Conservation (phyloP, 768 basidiomycete genomes). For the Mycena metata region DNA sequence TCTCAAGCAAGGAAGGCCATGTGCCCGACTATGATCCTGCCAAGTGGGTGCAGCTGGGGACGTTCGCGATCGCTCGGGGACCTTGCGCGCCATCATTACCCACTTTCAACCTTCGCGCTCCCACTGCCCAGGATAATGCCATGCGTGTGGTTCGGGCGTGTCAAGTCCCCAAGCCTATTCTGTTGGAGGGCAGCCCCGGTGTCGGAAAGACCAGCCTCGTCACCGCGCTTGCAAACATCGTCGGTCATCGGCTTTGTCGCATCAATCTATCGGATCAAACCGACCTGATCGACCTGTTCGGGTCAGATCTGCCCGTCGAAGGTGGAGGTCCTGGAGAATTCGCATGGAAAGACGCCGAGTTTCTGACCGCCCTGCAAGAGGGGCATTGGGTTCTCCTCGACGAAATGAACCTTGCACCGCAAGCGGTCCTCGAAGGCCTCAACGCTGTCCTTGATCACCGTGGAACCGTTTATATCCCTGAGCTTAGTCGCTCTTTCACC, state of each 20-base stretch:
- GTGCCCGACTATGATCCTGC: slow-evolving; percentile 51
- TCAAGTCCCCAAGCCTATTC: slow-evolving; percentile 90
- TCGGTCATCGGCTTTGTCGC: slow-evolving; percentile 85
- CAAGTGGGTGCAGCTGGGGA: slow-evolving; percentile 70
- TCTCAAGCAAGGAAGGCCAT: slow-evolving; percentile 47
- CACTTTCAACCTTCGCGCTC: slow-evolving; percentile 86
- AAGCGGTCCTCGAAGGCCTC: slow-evolving; percentile 95
- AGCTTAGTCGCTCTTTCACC: slow-evolving; percentile 89
- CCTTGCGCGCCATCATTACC: slow-evolving; percentile 50
- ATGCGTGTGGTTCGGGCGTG: slow-evolving; percentile 91
- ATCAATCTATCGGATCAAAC: slow-evolving; percentile 99
- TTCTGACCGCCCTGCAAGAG: slow-evolving; percentile 92
- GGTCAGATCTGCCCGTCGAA: slow-evolving; percentile 95
- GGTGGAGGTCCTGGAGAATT: slow-evolving; percentile 93
- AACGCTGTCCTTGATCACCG: slow-evolving; percentile 97
- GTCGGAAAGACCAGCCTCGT: slow-evolving; percentile 98
- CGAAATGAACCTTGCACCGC: slow-evolving; percentile 99
- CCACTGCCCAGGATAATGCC: slow-evolving; percentile 90
- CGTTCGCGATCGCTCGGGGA: slow-evolving; percentile 80
- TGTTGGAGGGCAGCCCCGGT: slow-evolving; percentile 97
- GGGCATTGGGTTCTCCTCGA: slow-evolving; percentile 98
- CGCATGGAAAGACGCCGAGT: slow-evolving; percentile 97
- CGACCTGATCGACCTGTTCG: slow-evolving; percentile 95
- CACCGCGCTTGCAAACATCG: slow-evolving; percentile 84
- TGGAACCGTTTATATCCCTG: slow-evolving; percentile 94